Evolutionary conservation across 2,329 filamentous ascomycete species (phyloP), one percentile per base, ranked within the genome.

Genomic region (Fusarium pseudonygamai): DNA sequence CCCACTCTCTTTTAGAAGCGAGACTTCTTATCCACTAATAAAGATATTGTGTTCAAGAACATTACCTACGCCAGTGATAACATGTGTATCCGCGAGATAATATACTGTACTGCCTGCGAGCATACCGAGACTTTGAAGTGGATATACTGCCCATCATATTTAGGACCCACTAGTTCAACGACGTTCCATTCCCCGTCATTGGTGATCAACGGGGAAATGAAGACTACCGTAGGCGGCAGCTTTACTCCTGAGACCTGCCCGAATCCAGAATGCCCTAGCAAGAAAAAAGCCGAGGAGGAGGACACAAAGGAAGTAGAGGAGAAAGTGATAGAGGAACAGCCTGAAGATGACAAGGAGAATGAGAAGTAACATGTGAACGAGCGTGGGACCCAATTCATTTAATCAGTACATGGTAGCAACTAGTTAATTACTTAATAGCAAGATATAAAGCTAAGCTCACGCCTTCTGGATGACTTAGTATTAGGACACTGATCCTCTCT

Each of bases 1-100:
- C 5, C 15, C 7, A 6, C 2, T 2, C 2, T 2, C 4, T 26
- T 26, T 15, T 15, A 8, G 2, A 36, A 6, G 0, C 7, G 14
- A 30, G 7, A 5, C 14, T 2, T 14, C 3, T 2, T 14, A 20
- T 14, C n/a, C 9, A 20, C 14, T 6, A 9, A 11, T 0, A 2
- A 36, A n/a, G 13, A 7, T 1, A 14, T n/a, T 13, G 6, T 5
- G 1, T 5, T 5, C 0, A n/a, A 30, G 12, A 43, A 11, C 12
- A 2, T 10, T 7, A 2, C 7, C 15, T 16, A 18, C 5, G 1
- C 39, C n/a, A 16, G 1, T 7, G 8, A 16, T 15, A 22, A 5
- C 5, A 47, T 58, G 39, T 58, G 55, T 16, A 58, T 58, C 10
- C 39, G 55, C 18, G 26, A 36, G 13, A 32, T 26, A 16, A 28